Conservation (phyloP, 192 early-diverging fungal species). For the Coemansia sp. region DNA sequence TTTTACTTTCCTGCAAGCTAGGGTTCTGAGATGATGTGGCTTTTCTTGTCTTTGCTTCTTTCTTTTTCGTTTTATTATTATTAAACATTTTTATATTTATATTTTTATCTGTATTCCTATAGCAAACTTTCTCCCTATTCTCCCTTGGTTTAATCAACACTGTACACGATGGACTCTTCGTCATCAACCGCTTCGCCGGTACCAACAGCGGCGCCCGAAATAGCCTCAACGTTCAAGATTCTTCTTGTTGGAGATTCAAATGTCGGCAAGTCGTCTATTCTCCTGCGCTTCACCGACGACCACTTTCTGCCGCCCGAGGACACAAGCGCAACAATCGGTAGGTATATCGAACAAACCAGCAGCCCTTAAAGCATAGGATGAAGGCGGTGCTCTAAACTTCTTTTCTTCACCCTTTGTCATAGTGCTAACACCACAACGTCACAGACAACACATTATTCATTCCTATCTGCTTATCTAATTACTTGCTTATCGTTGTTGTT, state of each 20-base stretch:
- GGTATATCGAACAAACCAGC: conserved; percentile 21
- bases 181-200: conserved; percentile 9
- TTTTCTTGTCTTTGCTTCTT: not conserved
- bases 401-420: no score
- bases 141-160: not conserved
- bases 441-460: no score
- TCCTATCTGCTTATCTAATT: no score
- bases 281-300: conserved; percentile 94
- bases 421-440: no score
- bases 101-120: not conserved
- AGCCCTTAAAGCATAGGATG: not conserved
- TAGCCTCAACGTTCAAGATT: conserved; percentile 88
- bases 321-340: conserved; percentile 75
- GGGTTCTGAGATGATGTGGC: not conserved
- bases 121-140: not conserved
- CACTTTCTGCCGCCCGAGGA: conserved; percentile 91
- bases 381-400: not conserved
- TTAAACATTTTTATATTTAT: conserved; percentile 3
- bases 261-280: conserved; percentile 91
- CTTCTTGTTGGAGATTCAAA: conserved; percentile 94
- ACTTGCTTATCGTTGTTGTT: no score
- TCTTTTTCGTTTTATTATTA: conserved; percentile 8
- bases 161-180: conserved; percentile 7
- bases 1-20: no score
- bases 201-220: conserved; percentile 35